A percentile compares a stretch with the other conserved stretches of the same genome.
Evolutionary conservation across 2,329 filamentous ascomycete species (phyloP).

Genomic region (Microcyclospora tardicrescens): DNA sequence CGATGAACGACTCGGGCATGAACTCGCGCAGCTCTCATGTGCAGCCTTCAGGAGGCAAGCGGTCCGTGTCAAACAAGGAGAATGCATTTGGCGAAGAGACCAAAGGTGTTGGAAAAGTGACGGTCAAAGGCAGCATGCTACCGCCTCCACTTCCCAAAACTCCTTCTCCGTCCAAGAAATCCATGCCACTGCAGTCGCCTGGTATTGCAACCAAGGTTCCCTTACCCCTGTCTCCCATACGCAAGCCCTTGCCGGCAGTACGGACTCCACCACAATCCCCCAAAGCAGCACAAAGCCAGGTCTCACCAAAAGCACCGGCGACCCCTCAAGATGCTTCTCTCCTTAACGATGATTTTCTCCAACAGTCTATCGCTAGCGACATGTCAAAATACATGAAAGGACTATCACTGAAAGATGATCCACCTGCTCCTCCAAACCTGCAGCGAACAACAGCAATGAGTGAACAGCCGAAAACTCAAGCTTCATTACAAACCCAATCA

Average conservation of each 20-base stretch:
- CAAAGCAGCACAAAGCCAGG: constrained; percentile 15
- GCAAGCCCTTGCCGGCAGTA: constrained; percentile 22
- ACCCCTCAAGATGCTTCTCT: constrained; percentile 20
- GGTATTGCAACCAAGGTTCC: constrained; percentile 30
- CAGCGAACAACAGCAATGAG: constrained; percentile 5
- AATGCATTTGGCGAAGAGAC: constrained; percentile 26
- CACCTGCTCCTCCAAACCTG: constrained; percentile 12
- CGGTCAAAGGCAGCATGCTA: constrained; percentile 17
- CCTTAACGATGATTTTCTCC: constrained; percentile 35
- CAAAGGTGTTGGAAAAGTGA: constrained; percentile 7
- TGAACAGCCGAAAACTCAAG: not conserved
- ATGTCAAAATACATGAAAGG: constrained; percentile 28
- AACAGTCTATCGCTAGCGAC: constrained; percentile 33
- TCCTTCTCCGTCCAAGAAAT: constrained; percentile 31
- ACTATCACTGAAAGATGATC: constrained; percentile 20
- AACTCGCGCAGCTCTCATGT: constrained; percentile 48
- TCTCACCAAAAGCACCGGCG: constrained; percentile 19
- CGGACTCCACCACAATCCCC: constrained; percentile 23
- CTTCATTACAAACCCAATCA: not conserved
- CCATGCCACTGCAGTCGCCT: constrained; percentile 24
- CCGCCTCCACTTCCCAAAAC: constrained; percentile 25
- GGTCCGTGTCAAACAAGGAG: constrained; percentile 22
- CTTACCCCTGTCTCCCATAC: constrained; percentile 34
- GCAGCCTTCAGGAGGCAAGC: constrained; percentile 29
- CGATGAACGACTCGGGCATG: constrained; percentile 68